Base-by-base conservation (phyloP, 2,329 filamentous ascomycete species). In the Fusarium proliferatum region DNA sequence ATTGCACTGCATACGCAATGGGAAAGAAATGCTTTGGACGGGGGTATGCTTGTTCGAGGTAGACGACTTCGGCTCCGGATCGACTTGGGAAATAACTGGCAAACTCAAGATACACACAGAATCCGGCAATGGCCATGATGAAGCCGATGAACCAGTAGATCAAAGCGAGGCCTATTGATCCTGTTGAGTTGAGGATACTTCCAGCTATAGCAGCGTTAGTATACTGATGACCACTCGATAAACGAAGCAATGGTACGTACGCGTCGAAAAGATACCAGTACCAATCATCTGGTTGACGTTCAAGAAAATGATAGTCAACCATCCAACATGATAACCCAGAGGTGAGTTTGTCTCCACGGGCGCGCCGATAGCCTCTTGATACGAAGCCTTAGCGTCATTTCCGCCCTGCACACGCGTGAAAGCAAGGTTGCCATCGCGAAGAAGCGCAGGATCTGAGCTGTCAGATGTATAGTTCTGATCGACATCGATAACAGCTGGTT, bases 31-130 rank as follows among this genome's bases (percentile, higher is more conserved):
- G 91, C 60, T 85, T 87, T 0, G 91, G 91, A 4, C 89, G 85
- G 1, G 90, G 90, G 68, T 88, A 93, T 0, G 90, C 88, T 77
- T 93, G 91, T 74, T 93, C 91, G 1, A 93, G 85, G 71, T 92
- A 93, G 0, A 91, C 91, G 0, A 91, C 90, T 75, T 93, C 90
- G 1, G 87, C 86, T 1, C 91, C 91, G 4, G 88, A 91, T 16
- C 91, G 87, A 76, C 88, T 92, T 1, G 91, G 90, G 69, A 93
- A 93, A 69, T 90, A 92, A 2, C 88, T 85, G 0, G 90, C 87
- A 16, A 88, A 88, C 73, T 93, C 91, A 10, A 92, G 86, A 66
- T 92, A 92, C 0, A 91, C 86, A 0, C 85, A 82, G 9, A 92
- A 84, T 2, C 86, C 87, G 3, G 88, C 84, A 1, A 85, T 77